Conservation (phyloP, 495 filamentous ascomycete genomes). For the Neurospora tetrasperma region DNA sequence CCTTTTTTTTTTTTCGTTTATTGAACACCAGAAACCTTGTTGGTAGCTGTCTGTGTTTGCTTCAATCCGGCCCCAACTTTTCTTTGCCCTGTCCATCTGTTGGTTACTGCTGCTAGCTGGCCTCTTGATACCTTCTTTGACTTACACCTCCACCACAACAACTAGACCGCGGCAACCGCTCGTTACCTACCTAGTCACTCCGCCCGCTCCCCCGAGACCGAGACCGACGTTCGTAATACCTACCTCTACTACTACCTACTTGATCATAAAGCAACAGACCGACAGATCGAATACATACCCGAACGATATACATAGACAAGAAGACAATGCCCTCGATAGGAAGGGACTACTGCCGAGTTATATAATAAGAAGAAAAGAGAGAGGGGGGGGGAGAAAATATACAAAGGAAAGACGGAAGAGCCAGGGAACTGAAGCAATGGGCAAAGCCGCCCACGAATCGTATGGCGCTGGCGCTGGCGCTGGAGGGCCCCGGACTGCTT, state of each 20-base stretch:
- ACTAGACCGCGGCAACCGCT: background rate
- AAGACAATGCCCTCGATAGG: background rate
- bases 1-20: background rate
- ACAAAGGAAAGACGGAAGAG: background rate
- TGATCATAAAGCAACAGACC: background rate
- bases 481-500: background rate
- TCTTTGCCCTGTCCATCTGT: background rate
- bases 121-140: background rate
- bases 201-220: background rate
- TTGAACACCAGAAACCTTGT: background rate
- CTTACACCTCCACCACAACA: background rate
- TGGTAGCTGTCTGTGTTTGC: background rate
- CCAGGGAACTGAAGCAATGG: constrained; percentile 18
- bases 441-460: constrained; percentile 22
- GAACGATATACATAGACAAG: background rate
- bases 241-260: background rate
- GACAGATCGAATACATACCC: background rate
- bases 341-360: background rate
- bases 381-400: background rate
- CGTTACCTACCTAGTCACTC: background rate
- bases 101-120: background rate
- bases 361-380: background rate
- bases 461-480: constrained; percentile 20
- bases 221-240: background rate
- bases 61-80: background rate